phyloP scores from a whole-genome alignment of 2,329 filamentous ascomycete species.

The Lachnellula arida region DNA sequence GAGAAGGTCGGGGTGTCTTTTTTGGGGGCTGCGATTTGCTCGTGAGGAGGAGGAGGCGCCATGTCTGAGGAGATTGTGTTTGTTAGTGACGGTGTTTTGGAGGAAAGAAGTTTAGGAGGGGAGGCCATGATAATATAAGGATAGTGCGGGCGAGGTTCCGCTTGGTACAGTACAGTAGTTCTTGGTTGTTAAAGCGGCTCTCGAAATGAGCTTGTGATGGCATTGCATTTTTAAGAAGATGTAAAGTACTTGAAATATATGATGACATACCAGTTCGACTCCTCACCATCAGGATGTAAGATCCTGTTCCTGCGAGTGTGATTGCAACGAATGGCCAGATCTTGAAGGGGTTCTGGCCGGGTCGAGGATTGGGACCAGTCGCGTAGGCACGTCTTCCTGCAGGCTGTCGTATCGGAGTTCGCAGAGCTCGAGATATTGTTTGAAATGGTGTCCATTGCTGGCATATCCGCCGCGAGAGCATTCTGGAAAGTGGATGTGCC shows the following conservation, averaged over 20 bases:
- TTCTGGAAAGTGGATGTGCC: constrained; percentile 24
- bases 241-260: too few relatives aligned
- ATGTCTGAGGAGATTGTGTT: constrained; percentile 33
- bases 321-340: constrained; percentile 38
- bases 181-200: constrained; percentile 26
- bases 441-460: constrained; percentile 17
- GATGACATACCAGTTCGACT: constrained; percentile 36
- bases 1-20: constrained; percentile 67
- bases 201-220: constrained; percentile 10
- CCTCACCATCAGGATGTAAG: constrained; percentile 48
- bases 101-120: not conserved
- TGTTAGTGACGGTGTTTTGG: constrained; percentile 2
- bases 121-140: not conserved
- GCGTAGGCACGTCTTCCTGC: constrained; percentile 24
- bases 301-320: constrained; percentile 42
- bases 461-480: constrained; percentile 25
- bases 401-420: constrained; percentile 13
- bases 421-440: constrained; percentile 17
- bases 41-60: constrained; percentile 27
- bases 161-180: not conserved
- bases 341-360: constrained; percentile 32
- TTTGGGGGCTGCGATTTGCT: constrained; percentile 41
- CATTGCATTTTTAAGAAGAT: not conserved
- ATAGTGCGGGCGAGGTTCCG: not conserved
- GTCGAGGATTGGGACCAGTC: constrained; percentile 26